phyloP scores from a whole-genome alignment of 106 monocot genomes.

The Cymbidium sinense region DNA sequence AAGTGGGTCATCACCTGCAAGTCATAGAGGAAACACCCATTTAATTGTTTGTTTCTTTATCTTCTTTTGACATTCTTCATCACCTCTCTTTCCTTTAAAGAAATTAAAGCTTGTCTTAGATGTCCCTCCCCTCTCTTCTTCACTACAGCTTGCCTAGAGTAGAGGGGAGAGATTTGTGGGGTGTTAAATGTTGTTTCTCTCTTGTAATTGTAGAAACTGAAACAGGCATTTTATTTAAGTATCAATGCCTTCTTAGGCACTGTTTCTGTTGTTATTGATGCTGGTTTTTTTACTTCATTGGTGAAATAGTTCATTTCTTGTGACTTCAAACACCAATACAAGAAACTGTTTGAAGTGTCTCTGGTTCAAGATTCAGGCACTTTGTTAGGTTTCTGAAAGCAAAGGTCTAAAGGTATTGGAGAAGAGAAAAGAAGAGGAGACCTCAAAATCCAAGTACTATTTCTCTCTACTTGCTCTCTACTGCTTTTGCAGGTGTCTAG shows the following conservation, averaged over 20 bases:
- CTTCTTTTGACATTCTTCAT: not conserved
- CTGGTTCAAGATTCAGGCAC: constrained; percentile 1
- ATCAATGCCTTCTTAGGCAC: not conserved
- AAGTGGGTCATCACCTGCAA: constrained; percentile 4
- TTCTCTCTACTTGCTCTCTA: not conserved
- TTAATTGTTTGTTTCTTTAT: not conserved
- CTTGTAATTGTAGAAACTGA: constrained; percentile 1
- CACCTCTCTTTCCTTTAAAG: not conserved
- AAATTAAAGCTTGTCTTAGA: not conserved
- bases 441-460: not conserved
- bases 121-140: not conserved
- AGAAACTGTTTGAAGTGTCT: not conserved
- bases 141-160: not conserved
- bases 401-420: not conserved
- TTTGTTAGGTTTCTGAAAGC: not conserved
- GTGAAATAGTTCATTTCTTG: not conserved
- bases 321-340: not conserved
- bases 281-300: not conserved
- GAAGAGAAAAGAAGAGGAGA: not conserved
- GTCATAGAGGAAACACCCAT: not conserved
- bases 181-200: not conserved
- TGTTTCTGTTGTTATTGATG: not conserved
- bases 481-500: constrained; percentile 1
- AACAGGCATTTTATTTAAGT: not conserved
- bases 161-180: not conserved